Conservation (phyloP, 2,329 filamentous ascomycete species). For the Cercospora sp. region DNA sequence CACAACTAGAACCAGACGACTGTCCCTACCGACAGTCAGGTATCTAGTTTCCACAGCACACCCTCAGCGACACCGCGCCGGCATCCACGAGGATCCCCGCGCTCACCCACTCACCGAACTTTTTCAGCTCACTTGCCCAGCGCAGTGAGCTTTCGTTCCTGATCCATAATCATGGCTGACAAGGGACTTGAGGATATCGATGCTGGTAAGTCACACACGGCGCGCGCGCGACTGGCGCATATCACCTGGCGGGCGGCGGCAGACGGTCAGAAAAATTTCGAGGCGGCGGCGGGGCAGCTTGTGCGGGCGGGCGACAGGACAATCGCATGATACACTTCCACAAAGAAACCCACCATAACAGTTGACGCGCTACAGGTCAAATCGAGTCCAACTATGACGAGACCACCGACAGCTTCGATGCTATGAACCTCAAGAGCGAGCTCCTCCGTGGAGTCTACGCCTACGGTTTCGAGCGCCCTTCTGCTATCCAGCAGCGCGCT, state of each 20-base stretch:
- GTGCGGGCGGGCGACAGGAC: slow-evolving; percentile 1
- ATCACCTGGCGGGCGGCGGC: slow-evolving; percentile 1
- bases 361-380: slow-evolving; percentile 65
- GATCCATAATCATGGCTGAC: slow-evolving; percentile 92
- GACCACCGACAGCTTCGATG: slow-evolving; percentile 98
- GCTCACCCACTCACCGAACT: slow-evolving; percentile 41
- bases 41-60: slow-evolving; percentile 47
- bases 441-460: slow-evolving; percentile 98
- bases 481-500: slow-evolving; percentile 98
- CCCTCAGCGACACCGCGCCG: slow-evolving; percentile 41
- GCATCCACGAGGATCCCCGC: slow-evolving; percentile 43
- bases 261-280: slow-evolving; percentile 2
- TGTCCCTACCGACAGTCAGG: slow-evolving; percentile 49
- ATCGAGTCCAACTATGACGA: slow-evolving; percentile 99
- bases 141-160: slow-evolving; percentile 58
- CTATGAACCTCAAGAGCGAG: slow-evolving; percentile 96
- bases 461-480: slow-evolving; percentile 99
- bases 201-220: slow-evolving; percentile 68
- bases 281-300: slow-evolving; percentile 4
- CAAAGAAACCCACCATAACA: slow-evolving; percentile 14
- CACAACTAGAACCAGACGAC: slow-evolving; percentile 45
- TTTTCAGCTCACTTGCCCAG: slow-evolving; percentile 67
- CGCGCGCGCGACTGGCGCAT: slow-evolving; percentile 3
- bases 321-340: slow-evolving; percentile 13
- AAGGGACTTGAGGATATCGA: slow-evolving; percentile 98